Base-by-base conservation (phyloP, 179 eudicot species). In the Pouteria campechiana region DNA sequence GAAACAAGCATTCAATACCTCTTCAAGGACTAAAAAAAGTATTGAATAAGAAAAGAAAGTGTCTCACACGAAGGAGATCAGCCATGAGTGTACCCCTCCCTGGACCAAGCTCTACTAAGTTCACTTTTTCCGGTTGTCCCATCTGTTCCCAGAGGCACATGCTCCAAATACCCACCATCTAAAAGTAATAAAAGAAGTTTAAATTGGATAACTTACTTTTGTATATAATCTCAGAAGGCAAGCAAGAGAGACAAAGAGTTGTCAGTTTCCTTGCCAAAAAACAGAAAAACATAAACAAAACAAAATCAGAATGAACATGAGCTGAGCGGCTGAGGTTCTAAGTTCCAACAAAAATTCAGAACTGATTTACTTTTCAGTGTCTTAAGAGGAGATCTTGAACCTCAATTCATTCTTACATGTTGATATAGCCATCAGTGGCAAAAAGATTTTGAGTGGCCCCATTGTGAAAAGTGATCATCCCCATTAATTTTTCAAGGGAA, bases 81-180 rank as follows among this genome's bases (percentile, higher is more conserved):
- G 79, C 96, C 92, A 90, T 76, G 44, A 90, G 87, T 47, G 98
- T 86, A 60, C 98, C 98, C 62, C 96, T 67, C 61, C 98, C 98
- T 22, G 96, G 98, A 49, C 98, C 94, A 43, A 90, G 88, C 80
- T 90, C 98, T 45, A 90, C 75, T 41, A 90, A 47, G 53, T 77
- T 86, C 33, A 90, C 73, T 52, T 63, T 73, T 17, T 36, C 55
- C 17, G 98, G 98, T 16, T 61, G 79, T 32, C 96, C 98, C 94
- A 90, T 90, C 73, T 82, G 93, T 58, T 90, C 92, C 98, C 98
- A 90, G 32, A 86, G 61, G 56, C 95, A 81, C 94, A 82, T 77
- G 36, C 75, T 85, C 98, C 98, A 90, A 36, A 86, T 85, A 48
- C 98, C 88, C 62, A 79, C 41, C 98, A 90, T 86, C 98, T 90